Percentiles rank a stretch among this genome's conserved stretches.
Conservation (phyloP, 2,329 filamentous ascomycete genomes). For the Penicillium griseofulvum region DNA sequence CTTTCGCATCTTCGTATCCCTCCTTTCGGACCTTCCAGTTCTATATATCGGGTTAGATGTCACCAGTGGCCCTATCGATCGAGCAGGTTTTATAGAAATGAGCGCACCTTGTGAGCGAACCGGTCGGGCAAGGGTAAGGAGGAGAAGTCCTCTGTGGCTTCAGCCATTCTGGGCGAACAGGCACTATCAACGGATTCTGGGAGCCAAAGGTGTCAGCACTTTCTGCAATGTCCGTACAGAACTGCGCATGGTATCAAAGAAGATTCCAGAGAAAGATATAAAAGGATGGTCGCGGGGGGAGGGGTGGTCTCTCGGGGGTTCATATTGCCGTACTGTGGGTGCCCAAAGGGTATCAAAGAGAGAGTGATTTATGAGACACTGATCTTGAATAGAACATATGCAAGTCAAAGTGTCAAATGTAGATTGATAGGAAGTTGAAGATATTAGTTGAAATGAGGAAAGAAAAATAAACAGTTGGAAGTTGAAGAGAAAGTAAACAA, state of each 20-base stretch:
- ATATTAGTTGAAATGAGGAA: not conserved
- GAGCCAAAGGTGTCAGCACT: not conserved
- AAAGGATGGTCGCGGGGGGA: not conserved
- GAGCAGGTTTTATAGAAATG: not conserved
- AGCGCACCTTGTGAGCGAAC: constrained; percentile 44
- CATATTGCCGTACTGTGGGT: constrained; percentile 14
- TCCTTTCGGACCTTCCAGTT: constrained; percentile 96
- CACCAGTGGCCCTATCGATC: constrained; percentile 18
- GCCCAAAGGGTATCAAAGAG: constrained; percentile 19
- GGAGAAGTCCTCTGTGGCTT: constrained; percentile 45
- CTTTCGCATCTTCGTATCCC: constrained; percentile 88
- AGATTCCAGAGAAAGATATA: not conserved
- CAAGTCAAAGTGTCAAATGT: not conserved
- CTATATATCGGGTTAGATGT: constrained; percentile 41
- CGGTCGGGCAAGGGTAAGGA: constrained; percentile 43
- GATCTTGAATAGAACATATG: not conserved
- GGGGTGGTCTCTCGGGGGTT: not conserved
- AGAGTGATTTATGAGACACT: constrained; percentile 1
- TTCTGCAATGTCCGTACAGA: not conserved
- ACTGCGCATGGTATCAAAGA: not conserved
- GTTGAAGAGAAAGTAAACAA: constrained; percentile 27
- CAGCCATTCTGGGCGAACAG: constrained; percentile 36
- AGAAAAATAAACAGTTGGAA: constrained; percentile 21
- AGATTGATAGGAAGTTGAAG: not conserved
- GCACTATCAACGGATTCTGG: not conserved